Conservation (phyloP, 345 rosid genomes). For the Laguncularia racemosa region DNA sequence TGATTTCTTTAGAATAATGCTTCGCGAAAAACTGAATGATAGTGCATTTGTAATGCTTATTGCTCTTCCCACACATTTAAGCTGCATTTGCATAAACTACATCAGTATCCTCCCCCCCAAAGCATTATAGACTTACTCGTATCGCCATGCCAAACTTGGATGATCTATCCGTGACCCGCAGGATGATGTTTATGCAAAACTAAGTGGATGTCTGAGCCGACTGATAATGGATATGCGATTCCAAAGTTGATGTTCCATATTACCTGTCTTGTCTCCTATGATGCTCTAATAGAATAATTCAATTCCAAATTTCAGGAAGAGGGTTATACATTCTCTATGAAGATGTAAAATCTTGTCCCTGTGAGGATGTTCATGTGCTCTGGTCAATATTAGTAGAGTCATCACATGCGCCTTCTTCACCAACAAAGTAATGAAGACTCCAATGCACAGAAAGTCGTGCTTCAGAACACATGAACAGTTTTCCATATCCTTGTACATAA, state of each 20-base stretch:
- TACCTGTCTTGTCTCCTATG: not conserved
- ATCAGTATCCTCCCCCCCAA: no score
- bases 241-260: not conserved
- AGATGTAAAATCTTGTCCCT: slow-evolving; percentile 85
- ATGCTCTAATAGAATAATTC: no score
- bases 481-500: slow-evolving; percentile 6
- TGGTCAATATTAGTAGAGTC: slow-evolving; percentile 81
- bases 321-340: slow-evolving; percentile 81
- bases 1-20: not conserved
- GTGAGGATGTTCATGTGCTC: slow-evolving; percentile 85
- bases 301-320: slow-evolving; percentile 36
- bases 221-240: no score
- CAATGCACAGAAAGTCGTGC: not conserved
- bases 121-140: no score
- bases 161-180: no score
- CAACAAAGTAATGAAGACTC: slow-evolving; percentile 29
- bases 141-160: no score
- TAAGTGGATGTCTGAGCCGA: no score
- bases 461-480: not conserved
- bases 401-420: slow-evolving; percentile 44
- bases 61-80: no score
- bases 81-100: no score
- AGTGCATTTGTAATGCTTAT: no score
- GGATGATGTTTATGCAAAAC: no score
- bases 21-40: not conserved